A percentile compares a stretch with the other conserved stretches of the same genome.
These are phyloP conservation scores for Nyctanthes arbortristis DNA, from an alignment of 257 asterid species.

Conservation along the genomic window DNA sequence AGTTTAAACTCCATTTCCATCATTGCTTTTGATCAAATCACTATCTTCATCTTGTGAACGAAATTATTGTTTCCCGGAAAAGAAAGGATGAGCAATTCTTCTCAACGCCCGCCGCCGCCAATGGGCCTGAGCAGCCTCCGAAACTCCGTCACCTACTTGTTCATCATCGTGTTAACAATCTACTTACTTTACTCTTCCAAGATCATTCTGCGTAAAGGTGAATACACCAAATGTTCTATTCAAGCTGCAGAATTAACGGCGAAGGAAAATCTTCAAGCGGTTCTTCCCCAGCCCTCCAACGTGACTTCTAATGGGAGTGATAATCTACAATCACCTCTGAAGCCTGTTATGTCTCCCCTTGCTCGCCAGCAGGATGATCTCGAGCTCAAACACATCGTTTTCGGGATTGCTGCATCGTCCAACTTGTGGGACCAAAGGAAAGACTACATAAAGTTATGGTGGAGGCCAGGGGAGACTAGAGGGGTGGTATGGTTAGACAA, in stretches of 20 bases:
- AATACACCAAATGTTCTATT: conserved; percentile 19
- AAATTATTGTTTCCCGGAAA: too few species aligned
- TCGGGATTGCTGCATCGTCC: conserved; percentile 69
- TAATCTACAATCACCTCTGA: not conserved
- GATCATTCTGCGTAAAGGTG: conserved; percentile 37
- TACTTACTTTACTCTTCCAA: conserved; percentile 55
- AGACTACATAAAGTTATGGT: conserved; percentile 72
- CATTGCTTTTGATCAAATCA: conserved; percentile 22
- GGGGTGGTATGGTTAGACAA: conserved; percentile 79
- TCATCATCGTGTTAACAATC: conserved; percentile 39
- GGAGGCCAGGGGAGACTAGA: conserved; percentile 61
- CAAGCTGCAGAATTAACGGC: conserved; percentile 16
- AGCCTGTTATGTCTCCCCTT: not conserved
- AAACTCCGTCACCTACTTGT: conserved; percentile 39
- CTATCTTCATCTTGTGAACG: conserved; percentile 2
- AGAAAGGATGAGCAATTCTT: conserved; percentile 25
- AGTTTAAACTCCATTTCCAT: conserved; percentile 22
- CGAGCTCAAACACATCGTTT: conserved; percentile 53
- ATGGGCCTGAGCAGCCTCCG: conserved; percentile 43
- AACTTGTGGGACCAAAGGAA: conserved; percentile 65
- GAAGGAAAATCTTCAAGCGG: conserved; percentile 19
- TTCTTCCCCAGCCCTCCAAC: not conserved
- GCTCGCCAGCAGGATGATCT: conserved; percentile 13
- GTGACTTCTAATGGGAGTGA: not conserved
- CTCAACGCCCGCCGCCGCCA: conserved; percentile 36